Conservation (phyloP, 495 filamentous ascomycete genomes). For the Neurospora sp. region DNA sequence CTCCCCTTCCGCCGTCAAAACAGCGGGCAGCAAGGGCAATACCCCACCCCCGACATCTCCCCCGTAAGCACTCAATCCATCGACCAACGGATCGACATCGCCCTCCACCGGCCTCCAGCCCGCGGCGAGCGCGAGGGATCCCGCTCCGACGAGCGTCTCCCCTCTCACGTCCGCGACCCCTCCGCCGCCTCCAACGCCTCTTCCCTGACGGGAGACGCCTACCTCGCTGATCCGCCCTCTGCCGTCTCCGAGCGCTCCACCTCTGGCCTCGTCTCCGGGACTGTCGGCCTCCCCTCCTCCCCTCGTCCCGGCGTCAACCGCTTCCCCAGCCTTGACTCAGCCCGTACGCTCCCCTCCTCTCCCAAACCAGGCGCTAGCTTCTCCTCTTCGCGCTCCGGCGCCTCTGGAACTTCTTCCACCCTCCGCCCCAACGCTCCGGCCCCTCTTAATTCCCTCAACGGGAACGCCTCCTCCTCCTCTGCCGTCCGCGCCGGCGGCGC, state of each 20-base stretch:
- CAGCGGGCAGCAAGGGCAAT: constrained; percentile 14
- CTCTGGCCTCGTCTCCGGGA: constrained; percentile 15
- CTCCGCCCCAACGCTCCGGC: constrained; percentile 18
- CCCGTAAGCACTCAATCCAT: constrained; percentile 38
- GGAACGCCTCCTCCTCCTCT: constrained; percentile 5
- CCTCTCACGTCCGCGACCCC: constrained; percentile 23
- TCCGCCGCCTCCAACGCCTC: constrained; percentile 17
- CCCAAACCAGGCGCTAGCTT: constrained; percentile 27
- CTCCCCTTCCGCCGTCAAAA: constrained; percentile 27
- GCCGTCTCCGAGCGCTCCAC: constrained; percentile 32
- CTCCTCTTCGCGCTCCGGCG: background rate
- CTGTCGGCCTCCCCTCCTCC: constrained; percentile 34
- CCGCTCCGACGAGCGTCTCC: constrained; percentile 3
- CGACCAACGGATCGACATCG: constrained; percentile 35
- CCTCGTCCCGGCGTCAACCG: constrained; percentile 36
- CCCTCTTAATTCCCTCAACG: background rate
- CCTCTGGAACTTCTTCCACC: constrained; percentile 1
- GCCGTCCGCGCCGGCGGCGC: constrained; percentile 38
- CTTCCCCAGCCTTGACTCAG: constrained; percentile 32
- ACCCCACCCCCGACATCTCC: constrained; percentile 39
- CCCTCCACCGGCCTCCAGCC: constrained; percentile 11
- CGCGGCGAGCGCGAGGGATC: constrained; percentile 1
- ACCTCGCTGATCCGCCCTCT: constrained; percentile 30
- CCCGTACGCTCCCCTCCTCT: constrained; percentile 25
- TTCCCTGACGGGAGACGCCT: background rate